Evolutionary conservation across 2,329 filamentous ascomycete genomes (phyloP).

Genomic region (Scleromitrula shiraiana): DNA sequence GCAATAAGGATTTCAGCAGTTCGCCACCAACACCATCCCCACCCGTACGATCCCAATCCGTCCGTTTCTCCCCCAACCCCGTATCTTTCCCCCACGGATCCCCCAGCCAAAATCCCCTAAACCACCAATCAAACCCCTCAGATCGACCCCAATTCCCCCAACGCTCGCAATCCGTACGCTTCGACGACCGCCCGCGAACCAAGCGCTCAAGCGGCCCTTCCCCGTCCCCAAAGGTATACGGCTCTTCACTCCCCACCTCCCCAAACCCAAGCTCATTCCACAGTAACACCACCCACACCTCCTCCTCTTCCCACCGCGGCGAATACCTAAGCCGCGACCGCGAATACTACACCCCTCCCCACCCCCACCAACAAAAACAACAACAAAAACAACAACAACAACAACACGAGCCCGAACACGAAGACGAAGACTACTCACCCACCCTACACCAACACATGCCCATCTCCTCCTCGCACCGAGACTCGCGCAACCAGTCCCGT

Average conservation of each 20-base stretch:
- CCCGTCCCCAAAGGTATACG: background rate
- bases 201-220: background rate
- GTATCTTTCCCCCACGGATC: background rate
- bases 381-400: background rate
- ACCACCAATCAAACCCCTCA: background rate
- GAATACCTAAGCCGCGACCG: background rate
- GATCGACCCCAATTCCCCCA: background rate
- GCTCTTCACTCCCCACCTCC: background rate
- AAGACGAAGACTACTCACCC: slow-evolving; percentile 7
- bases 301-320: background rate
- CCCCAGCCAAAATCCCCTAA: background rate
- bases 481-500: background rate
- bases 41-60: slow-evolving; percentile 1
- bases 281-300: background rate
- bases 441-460: background rate
- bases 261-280: background rate
- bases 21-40: background rate
- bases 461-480: background rate
- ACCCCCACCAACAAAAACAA: too few species aligned
- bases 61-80: slow-evolving; percentile 2
- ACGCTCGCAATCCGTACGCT: background rate
- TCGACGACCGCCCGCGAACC: background rate
- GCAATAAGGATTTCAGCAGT: background rate
- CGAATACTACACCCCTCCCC: background rate
- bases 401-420: slow-evolving; percentile 2